phyloP scores from a whole-genome alignment of 306 rosid species.

The Boehmeria nivea region DNA sequence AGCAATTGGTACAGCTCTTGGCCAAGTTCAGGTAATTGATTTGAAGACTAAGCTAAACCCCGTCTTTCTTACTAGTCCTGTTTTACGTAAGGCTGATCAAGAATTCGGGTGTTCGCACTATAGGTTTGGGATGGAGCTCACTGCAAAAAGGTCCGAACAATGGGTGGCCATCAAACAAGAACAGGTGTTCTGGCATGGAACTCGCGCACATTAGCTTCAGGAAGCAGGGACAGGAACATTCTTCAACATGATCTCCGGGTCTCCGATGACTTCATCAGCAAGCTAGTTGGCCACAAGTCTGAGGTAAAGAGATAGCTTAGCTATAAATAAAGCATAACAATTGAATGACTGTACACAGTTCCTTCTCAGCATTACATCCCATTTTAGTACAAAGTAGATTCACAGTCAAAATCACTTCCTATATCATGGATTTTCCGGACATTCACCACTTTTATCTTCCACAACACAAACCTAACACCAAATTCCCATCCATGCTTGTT shows the following conservation, averaged over 20 bases:
- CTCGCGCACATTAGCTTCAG: constrained; percentile 85
- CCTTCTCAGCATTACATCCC: no score
- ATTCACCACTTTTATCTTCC: not conserved
- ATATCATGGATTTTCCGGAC: no score
- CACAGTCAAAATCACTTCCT: no score
- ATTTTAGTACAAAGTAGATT: no score
- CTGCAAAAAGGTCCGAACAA: constrained; percentile 89
- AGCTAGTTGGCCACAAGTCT: constrained; percentile 95
- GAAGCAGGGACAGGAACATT: constrained; percentile 89
- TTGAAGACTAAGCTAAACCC: not conserved
- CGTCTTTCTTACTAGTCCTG: not conserved
- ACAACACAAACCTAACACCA: not conserved
- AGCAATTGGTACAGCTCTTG: constrained; percentile 80
- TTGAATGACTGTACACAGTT: no score
- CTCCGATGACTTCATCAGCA: constrained; percentile 58
- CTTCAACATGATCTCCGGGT: constrained; percentile 97
- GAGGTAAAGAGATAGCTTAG: constrained; percentile 49
- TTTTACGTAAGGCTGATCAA: constrained; percentile 5
- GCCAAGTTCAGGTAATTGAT: constrained; percentile 87
- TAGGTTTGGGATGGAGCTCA: constrained; percentile 94
- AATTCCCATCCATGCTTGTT: not conserved
- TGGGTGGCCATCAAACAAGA: constrained; percentile 98
- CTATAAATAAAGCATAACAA: no score
- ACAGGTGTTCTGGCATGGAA: constrained; percentile 97
- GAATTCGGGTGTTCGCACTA: not conserved